phyloP scores from a whole-genome alignment of 176 grass and related monocot species.

The Puccinellia tenuiflora region DNA sequence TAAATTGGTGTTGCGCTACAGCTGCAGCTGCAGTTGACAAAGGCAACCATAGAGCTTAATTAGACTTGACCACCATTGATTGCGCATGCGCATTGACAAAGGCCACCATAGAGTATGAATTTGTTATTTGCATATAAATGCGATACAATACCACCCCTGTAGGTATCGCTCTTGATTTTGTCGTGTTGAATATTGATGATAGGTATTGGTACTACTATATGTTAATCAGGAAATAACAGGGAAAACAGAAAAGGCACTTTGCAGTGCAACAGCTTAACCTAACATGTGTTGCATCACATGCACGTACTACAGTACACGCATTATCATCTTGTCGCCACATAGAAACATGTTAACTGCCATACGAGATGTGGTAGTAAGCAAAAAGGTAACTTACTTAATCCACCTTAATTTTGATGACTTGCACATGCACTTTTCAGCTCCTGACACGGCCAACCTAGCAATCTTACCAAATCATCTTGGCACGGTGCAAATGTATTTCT shows the following conservation, averaged over 20 bases:
- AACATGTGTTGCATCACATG: constrained; percentile 33
- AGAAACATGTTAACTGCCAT: not conserved
- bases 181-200: not conserved
- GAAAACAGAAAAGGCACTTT: constrained; percentile 12
- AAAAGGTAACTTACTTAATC: not conserved
- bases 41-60: not conserved
- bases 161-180: not conserved
- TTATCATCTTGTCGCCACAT: not conserved
- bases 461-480: constrained; percentile 10
- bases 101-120: too few species aligned
- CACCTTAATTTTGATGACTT: not conserved
- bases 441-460: constrained; percentile 5
- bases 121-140: too few species aligned
- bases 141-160: not conserved
- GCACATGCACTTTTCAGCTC: not conserved
- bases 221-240: too few species aligned
- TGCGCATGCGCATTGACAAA: too few species aligned
- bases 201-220: not conserved
- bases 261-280: constrained; percentile 37
- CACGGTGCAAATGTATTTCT: not conserved
- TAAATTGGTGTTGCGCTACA: not conserved
- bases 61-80: not conserved
- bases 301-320: constrained; percentile 3
- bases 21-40: not conserved
- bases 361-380: not conserved